Evolutionary conservation across 2,329 filamentous ascomycete species (phyloP).

Genomic region (Huntiella bhutanensis): DNA sequence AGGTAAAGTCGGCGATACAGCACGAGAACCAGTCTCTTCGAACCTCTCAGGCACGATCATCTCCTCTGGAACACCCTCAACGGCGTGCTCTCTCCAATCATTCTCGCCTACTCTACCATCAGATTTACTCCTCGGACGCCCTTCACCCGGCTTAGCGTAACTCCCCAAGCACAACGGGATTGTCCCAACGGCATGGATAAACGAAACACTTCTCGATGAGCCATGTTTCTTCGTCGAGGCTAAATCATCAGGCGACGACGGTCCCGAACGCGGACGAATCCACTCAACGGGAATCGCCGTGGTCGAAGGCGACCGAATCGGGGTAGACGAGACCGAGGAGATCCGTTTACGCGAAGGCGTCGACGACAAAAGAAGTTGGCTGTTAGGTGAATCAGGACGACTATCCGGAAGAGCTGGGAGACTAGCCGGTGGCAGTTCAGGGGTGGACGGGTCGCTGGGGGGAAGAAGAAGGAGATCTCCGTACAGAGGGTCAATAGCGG

Average conservation of each 20-base stretch:
- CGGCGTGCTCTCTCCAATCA: no score
- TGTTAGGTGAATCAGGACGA: slow-evolving; percentile 32
- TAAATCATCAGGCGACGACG: slow-evolving; percentile 18
- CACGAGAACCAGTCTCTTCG: no score
- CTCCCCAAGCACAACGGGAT: slow-evolving; percentile 17
- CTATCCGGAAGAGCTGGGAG: slow-evolving; percentile 38
- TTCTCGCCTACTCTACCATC: no score
- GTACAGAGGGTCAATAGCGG: slow-evolving; percentile 47
- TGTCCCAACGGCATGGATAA: neutral
- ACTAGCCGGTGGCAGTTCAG: slow-evolving; percentile 21
- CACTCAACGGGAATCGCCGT: slow-evolving; percentile 40
- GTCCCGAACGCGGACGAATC: slow-evolving; percentile 28
- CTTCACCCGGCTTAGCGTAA: no score
- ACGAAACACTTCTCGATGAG: no score
- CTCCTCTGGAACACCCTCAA: no score
- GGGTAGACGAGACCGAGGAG: neutral
- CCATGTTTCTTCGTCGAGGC: no score
- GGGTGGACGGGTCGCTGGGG: slow-evolving; percentile 37
- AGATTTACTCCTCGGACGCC: no score
- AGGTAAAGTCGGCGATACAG: no score
- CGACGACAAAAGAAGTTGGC: neutral
- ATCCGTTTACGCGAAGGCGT: no score
- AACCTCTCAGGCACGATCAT: no score
- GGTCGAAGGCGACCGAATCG: slow-evolving; percentile 28
- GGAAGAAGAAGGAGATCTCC: slow-evolving; percentile 45